Conservation (phyloP, 129 eudicot species). For the Dittrichia graveolens region DNA sequence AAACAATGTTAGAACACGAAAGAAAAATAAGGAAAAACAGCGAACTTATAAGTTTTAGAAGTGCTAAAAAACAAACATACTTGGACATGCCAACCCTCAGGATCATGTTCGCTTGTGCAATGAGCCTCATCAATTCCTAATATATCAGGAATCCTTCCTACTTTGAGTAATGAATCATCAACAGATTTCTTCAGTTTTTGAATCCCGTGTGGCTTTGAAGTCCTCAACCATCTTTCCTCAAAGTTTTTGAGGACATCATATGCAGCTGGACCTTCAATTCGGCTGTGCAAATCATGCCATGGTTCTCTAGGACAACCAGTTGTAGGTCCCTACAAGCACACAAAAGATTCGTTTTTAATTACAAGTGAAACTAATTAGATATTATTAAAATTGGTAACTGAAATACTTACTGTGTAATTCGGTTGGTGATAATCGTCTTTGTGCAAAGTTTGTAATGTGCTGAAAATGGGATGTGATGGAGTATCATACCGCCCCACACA, state of each 20-base stretch:
- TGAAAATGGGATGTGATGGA: slow-evolving; percentile 64
- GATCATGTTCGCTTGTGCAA: slow-evolving; percentile 42
- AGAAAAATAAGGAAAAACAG: slow-evolving; percentile 1
- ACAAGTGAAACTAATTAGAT: background rate
- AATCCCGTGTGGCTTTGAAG: slow-evolving; percentile 62
- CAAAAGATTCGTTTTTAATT: background rate
- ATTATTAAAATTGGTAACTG: slow-evolving; percentile 7
- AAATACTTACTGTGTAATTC: slow-evolving; percentile 51
- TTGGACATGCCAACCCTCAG: slow-evolving; percentile 87
- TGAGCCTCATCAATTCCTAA: slow-evolving; percentile 48
- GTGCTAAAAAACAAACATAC: slow-evolving; percentile 32
- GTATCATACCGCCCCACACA: slow-evolving; percentile 87
- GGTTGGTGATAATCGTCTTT: slow-evolving; percentile 88
- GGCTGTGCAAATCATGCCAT: slow-evolving; percentile 93
- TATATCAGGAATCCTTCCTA: slow-evolving; percentile 67
- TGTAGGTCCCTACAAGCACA: slow-evolving; percentile 50
- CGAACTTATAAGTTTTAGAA: background rate
- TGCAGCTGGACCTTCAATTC: slow-evolving; percentile 93
- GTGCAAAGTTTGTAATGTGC: slow-evolving; percentile 72
- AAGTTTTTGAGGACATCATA: slow-evolving; percentile 75
- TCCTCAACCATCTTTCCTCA: slow-evolving; percentile 87
- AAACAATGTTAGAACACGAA: background rate
- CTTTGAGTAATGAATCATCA: slow-evolving; percentile 65
- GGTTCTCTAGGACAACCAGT: slow-evolving; percentile 92
- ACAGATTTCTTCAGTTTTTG: slow-evolving; percentile 46